A percentile compares a stretch with the other conserved stretches of the same genome.
Conservation (phyloP, 108 stramenopile species). For the Schizochytrium sp. region DNA sequence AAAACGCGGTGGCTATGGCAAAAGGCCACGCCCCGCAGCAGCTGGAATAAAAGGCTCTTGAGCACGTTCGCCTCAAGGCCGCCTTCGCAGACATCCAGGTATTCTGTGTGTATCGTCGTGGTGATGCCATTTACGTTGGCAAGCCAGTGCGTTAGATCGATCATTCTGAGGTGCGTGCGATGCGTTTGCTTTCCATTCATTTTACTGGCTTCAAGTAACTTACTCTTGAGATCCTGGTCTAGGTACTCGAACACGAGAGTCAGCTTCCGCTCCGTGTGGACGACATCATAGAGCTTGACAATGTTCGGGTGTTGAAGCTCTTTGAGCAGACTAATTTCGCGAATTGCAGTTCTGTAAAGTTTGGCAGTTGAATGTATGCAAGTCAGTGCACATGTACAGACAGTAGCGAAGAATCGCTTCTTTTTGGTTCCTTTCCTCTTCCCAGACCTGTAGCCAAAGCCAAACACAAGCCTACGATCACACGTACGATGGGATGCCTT, state of each 20-base stretch:
- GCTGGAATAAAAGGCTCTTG: slow-evolving; percentile 66
- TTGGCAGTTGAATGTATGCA: background rate
- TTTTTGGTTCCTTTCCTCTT: too few relatives aligned
- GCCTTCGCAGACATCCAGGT: slow-evolving; percentile 66
- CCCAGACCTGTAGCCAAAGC: too few relatives aligned
- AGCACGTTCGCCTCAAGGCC: slow-evolving; percentile 51
- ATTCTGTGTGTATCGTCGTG: background rate
- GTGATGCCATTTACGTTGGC: too few relatives aligned
- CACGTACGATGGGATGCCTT: slow-evolving; percentile 68
- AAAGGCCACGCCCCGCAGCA: slow-evolving; percentile 91
- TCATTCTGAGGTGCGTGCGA: too few relatives aligned
- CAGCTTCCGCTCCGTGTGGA: slow-evolving; percentile 47
- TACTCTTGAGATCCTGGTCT: slow-evolving; percentile 72
- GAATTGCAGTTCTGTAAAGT: slow-evolving; percentile 58
- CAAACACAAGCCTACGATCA: background rate
- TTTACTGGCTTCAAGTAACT: background rate
- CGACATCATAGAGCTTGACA: slow-evolving; percentile 44
- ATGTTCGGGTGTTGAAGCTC: slow-evolving; percentile 90
- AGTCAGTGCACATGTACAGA: too few relatives aligned
- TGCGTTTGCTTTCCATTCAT: too few relatives aligned
- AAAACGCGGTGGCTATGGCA: slow-evolving; percentile 95
- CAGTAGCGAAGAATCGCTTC: too few relatives aligned
- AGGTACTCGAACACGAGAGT: slow-evolving; percentile 86
- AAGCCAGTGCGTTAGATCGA: too few relatives aligned
- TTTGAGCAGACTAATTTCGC: slow-evolving; percentile 80